Conservation (phyloP, 225 moss, liverwort and hornwort species). For the Marchantia polymorpha region DNA sequence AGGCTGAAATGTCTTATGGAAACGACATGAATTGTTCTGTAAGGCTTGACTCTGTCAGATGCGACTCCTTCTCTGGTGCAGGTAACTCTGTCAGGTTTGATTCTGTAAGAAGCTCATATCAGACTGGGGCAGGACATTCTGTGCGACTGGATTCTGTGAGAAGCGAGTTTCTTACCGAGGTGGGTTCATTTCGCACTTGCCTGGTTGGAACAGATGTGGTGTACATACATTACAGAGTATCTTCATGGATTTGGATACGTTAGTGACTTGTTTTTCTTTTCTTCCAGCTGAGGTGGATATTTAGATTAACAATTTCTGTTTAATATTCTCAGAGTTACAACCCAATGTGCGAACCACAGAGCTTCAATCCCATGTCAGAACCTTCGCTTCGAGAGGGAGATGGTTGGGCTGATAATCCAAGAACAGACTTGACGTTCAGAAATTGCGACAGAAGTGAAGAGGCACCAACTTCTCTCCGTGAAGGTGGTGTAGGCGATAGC, state of each 20-base stretch:
- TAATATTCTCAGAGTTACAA: slow-evolving; percentile 16
- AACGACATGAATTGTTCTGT: slow-evolving; percentile 67
- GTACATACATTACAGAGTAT: too few species aligned
- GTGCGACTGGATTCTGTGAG: slow-evolving; percentile 18
- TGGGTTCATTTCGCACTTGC: not conserved
- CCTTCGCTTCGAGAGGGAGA: slow-evolving; percentile 52
- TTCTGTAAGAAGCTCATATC: slow-evolving; percentile 31
- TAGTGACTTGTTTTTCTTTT: not conserved
- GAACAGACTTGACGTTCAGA: slow-evolving; percentile 29
- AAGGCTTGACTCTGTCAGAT: slow-evolving; percentile 52
- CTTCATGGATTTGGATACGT: not conserved
- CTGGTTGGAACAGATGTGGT: too few species aligned
- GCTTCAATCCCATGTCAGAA: slow-evolving; percentile 84
- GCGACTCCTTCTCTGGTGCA: slow-evolving; percentile 43
- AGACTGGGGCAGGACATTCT: slow-evolving; percentile 13
- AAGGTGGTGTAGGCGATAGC: slow-evolving; percentile 33
- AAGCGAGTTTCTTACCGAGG: slow-evolving; percentile 32
- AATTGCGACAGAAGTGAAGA: slow-evolving; percentile 19
- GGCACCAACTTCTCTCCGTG: slow-evolving; percentile 22
- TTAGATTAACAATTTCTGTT: not conserved
- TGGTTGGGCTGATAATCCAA: slow-evolving; percentile 42
- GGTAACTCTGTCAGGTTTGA: slow-evolving; percentile 41
- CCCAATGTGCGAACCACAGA: slow-evolving; percentile 40
- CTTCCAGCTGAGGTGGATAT: not conserved
- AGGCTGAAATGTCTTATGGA: slow-evolving; percentile 37